Conservation (phyloP, 2,329 filamentous ascomycete genomes). For the Xylariomycetidae sp. region DNA sequence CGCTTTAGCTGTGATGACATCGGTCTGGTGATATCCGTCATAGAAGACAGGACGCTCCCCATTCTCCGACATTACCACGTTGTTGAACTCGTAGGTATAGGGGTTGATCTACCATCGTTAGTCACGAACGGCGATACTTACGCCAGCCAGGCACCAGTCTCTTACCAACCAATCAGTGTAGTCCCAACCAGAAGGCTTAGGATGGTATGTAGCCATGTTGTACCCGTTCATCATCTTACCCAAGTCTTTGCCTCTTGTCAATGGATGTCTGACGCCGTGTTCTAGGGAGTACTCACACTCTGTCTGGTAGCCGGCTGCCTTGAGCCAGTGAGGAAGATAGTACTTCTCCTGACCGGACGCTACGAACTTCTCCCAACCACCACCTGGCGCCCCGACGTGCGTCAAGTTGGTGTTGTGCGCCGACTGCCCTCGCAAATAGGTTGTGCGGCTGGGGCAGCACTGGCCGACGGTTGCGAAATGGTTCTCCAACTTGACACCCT, state of each 20-base stretch:
- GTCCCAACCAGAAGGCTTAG: background rate
- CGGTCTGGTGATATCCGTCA: background rate
- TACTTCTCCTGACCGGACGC: background rate
- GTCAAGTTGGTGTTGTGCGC: background rate
- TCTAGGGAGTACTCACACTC: background rate
- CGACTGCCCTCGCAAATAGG: background rate
- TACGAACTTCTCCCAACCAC: background rate
- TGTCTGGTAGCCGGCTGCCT: background rate
- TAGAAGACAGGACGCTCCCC: background rate
- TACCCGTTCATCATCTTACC: background rate
- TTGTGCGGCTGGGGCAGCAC: background rate
- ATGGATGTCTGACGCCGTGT: background rate
- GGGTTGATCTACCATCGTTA: background rate
- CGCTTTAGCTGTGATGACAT: background rate
- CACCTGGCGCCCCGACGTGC: background rate
- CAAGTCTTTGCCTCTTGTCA: background rate
- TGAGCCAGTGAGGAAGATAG: background rate
- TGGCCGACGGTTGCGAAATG: background rate
- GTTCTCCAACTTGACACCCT: background rate
- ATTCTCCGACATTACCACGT: background rate
- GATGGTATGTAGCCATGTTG: background rate
- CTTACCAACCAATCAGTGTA: background rate
- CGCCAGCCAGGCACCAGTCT: too few relatives aligned
- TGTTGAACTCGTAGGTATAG: background rate
- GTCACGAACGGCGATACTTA: too few relatives aligned